Base-by-base conservation (phyloP, 805 yeast genomes). In the Torulaspora franciscae region DNA sequence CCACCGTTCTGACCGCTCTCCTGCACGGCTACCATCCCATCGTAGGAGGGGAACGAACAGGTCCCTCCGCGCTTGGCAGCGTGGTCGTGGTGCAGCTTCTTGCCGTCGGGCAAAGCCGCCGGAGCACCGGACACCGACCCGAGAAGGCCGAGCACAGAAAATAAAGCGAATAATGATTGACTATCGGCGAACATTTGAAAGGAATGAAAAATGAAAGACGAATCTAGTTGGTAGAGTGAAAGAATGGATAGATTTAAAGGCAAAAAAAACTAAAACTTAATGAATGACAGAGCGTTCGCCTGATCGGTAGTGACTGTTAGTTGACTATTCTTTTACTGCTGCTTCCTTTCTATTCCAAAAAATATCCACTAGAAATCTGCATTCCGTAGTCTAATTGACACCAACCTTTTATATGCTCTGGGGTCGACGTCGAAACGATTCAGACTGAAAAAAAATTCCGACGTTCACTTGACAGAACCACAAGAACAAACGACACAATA, bases 1-100 rank as follows among this genome's bases (percentile, higher is more conserved):
- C 96, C 96, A 40, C 74, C 89, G 56, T 83, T 84, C 13, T 63
- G 54, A 24, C 79, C 75, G 28, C 62, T 62, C 6, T 73, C 69
- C 41, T 87, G 80, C 40, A 87, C 83, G 2, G 81, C 69, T 13
- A 88, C 91, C 56, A 89, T 72, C 7, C 88, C 89, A 22, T 71
- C 71, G 55, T 75, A 70, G 19, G 73, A 51, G 28, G 95, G 95
- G 68, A 88, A 86, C 3, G 75, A 52, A 67, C 95, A 87, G 17
- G 69, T 64, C 32, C 76, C 73, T 45, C 65, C 58, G 42, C 60
- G 51, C 41, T 59, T 61, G 11, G 48, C 54, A 8, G 37, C 46
- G 29, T 47, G 50, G 23, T 58, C 55, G 14, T 55, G 57, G 17
- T 53, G 52, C 39, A 55, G 64, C 26, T 46, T 42, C 22, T 49